Evolutionary conservation across 495 filamentous ascomycete genomes (phyloP).

Genomic region (Usnea hakonensis): DNA sequence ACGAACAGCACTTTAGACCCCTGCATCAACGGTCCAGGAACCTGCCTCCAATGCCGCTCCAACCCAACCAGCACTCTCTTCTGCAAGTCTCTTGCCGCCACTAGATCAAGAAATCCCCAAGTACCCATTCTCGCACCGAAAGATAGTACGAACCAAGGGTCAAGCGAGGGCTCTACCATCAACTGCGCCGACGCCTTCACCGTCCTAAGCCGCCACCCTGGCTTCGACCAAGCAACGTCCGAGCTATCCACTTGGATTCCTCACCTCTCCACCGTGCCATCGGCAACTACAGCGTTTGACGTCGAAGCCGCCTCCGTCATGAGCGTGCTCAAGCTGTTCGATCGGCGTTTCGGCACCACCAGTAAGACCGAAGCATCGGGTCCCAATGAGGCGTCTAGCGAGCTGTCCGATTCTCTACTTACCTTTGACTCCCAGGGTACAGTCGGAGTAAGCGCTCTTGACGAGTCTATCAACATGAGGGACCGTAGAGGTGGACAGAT

Average conservation of each 20-base stretch:
- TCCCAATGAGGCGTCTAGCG: neutral
- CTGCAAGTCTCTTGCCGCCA: slow-evolving; percentile 74
- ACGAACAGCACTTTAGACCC: slow-evolving; percentile 27
- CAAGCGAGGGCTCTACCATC: slow-evolving; percentile 36
- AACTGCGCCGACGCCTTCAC: slow-evolving; percentile 77
- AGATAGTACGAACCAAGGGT: slow-evolving; percentile 18
- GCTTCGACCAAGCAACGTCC: slow-evolving; percentile 67
- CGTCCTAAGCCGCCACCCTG: slow-evolving; percentile 69
- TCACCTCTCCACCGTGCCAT: slow-evolving; percentile 54
- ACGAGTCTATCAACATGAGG: neutral
- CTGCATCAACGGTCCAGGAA: slow-evolving; percentile 67
- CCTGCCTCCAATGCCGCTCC: slow-evolving; percentile 68
- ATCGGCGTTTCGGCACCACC: slow-evolving; percentile 58
- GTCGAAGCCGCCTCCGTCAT: slow-evolving; percentile 83
- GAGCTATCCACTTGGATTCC: slow-evolving; percentile 70
- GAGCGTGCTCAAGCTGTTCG: slow-evolving; percentile 75
- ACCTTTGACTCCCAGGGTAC: neutral
- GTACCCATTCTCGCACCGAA: slow-evolving; percentile 20
- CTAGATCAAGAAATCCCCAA: slow-evolving; percentile 36
- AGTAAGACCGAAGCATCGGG: neutral
- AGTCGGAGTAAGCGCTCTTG: neutral
- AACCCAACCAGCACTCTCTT: slow-evolving; percentile 78
- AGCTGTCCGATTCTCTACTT: neutral
- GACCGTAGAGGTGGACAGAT: neutral
- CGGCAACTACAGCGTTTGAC: slow-evolving; percentile 56